Base-by-base conservation (phyloP, 768 basidiomycete genomes). In the Podaxis pistillaris region DNA sequence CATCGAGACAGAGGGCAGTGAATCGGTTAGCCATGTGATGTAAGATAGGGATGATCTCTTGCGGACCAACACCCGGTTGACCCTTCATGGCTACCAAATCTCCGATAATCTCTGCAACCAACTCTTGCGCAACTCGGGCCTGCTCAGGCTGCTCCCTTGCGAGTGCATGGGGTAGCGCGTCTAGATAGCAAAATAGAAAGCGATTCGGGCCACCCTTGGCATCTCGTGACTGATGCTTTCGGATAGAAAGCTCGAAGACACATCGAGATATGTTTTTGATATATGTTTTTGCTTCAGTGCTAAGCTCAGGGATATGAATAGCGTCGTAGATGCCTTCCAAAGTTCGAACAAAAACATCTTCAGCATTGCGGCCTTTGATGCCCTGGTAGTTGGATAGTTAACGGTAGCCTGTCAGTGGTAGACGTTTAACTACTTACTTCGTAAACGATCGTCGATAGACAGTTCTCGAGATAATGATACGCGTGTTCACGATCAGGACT, bases 11-110 rank as follows among this genome's bases (percentile, higher is more conserved):
- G 26, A 97, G 79, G 2, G 90, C 86, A 49, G 85, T 87, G 75
- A 98, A 92, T 15, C 93, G 87, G 64, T 85, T 86, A 5, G 91
- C 88, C 49, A 98, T 81, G 66, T 94, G 89, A 69, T 94, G 90
- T 54, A 98, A 75, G 38, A 93, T 84, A 6, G 81, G 78, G 55
- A 87, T 77, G 47, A 90, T 77, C 64, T 90, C 89, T 57, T 81
- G 83, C 30, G 76, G 73, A 3, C 78, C 73, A 30, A 82, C 77
- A 60, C 79, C 77, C 28, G 77, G 74, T 38, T 81, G 79, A 49
- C 75, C 75, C 19, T 79, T 81, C 74, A 89, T 79, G 3, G 74
- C 71, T 13, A 91, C 81, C 30, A 96, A 80, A 63, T 93, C 87
- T 41, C 83, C 76, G 46, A 95, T 78, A 62, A 96, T 81, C 5